Percentiles rank a stretch among this genome's conserved stretches.
These are phyloP conservation scores for Marasmius sp. DNA, from an alignment of 1,284 basidiomycete genomes.

Conservation along the genomic window DNA sequence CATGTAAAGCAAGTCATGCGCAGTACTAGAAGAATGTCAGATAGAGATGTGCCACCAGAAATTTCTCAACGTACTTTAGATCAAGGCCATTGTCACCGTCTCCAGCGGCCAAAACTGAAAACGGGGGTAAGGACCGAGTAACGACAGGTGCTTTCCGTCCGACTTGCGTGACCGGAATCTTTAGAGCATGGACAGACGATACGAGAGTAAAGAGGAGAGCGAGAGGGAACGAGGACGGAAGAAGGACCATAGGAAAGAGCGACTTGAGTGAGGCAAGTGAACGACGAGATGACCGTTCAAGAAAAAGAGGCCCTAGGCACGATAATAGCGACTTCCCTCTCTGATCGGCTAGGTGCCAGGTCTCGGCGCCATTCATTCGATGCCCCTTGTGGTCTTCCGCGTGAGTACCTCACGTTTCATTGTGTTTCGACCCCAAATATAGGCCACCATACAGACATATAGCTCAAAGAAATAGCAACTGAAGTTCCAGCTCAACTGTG, in stretches of 20 bases:
- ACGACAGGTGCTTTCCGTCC: conserved; percentile 32
- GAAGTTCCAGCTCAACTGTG: no score
- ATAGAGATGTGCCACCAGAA: neutral
- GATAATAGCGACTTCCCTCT: neutral
- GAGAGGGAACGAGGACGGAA: conserved; percentile 27
- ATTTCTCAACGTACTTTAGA: conserved; percentile 37
- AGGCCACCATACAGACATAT: no score
- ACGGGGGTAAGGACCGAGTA: conserved; percentile 19
- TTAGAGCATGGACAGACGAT: conserved; percentile 34
- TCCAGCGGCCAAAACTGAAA: conserved; percentile 21
- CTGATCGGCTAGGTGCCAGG: neutral
- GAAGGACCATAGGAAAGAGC: conserved; percentile 26
- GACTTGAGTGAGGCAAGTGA: conserved; percentile 11
- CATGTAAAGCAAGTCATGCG: conserved; percentile 74
- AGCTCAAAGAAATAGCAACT: no score
- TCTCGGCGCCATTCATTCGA: no score
- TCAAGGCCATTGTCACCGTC: conserved; percentile 32
- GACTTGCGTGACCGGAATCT: conserved; percentile 39
- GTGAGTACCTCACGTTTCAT: no score
- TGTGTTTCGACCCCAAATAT: no score
- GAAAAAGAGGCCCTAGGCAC: conserved; percentile 11
- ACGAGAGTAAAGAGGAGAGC: conserved; percentile 28
- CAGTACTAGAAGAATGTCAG: conserved; percentile 39
- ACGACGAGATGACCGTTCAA: conserved; percentile 10
- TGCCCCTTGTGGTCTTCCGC: no score